Conservation (phyloP, 257 asterid species). For the Salvia miltiorrhiza region DNA sequence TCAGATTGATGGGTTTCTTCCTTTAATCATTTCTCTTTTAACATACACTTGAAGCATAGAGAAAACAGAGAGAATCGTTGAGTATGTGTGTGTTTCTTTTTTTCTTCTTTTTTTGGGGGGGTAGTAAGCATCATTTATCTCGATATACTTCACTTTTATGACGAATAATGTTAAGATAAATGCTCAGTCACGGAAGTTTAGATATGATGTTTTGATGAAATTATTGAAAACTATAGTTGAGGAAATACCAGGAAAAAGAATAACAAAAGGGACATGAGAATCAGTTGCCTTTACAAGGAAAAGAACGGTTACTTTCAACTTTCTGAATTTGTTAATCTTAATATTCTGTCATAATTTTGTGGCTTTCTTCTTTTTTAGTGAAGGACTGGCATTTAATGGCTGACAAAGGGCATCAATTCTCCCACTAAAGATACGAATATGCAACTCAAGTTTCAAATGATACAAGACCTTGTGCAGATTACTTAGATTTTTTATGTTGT, state of each 20-base stretch:
- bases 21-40: slow-evolving; percentile 48
- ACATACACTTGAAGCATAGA: slow-evolving; percentile 12
- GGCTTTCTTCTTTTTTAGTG: slow-evolving; percentile 5
- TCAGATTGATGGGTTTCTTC: slow-evolving; percentile 36
- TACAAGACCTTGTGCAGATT: background rate
- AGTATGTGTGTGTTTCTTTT: background rate
- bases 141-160: slow-evolving; percentile 27
- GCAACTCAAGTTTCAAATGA: background rate
- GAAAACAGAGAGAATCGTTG: background rate
- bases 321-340: slow-evolving; percentile 20
- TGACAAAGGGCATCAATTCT: slow-evolving; percentile 38
- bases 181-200: slow-evolving; percentile 22
- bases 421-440: slow-evolving; percentile 24
- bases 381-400: slow-evolving; percentile 11
- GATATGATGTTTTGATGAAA: slow-evolving; percentile 41
- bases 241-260: background rate
- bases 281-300: slow-evolving; percentile 42
- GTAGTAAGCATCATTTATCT: slow-evolving; percentile 26
- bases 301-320: slow-evolving; percentile 29
- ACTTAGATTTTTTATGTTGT: background rate
- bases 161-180: slow-evolving; percentile 29
- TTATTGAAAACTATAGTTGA: slow-evolving; percentile 29
- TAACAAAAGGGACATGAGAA: slow-evolving; percentile 31
- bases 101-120: background rate
- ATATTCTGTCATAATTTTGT: background rate